phyloP scores from a whole-genome alignment of 768 basidiomycete species.

The Hygrophorus russula region DNA sequence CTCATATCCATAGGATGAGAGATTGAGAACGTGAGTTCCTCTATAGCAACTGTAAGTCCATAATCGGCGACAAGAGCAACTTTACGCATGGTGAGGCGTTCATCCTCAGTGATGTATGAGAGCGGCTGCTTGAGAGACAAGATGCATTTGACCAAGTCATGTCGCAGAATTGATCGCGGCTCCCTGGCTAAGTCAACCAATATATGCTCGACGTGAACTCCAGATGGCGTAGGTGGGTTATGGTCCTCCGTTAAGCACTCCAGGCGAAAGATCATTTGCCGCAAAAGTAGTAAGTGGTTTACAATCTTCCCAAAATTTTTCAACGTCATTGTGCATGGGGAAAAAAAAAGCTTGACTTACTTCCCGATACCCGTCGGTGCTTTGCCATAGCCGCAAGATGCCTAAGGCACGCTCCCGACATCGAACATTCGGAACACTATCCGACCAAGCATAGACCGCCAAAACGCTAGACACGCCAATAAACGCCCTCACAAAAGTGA shows the following conservation, averaged over 20 bases:
- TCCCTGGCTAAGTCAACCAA: constrained; percentile 48
- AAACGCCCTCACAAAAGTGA: constrained; percentile 53
- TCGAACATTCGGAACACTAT: constrained; percentile 54
- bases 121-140: constrained; percentile 48
- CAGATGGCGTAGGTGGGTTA: constrained; percentile 48
- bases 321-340: neutral
- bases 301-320: constrained; percentile 38
- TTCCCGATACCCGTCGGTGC: constrained; percentile 60
- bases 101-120: constrained; percentile 49
- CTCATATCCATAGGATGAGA: constrained; percentile 40
- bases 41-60: constrained; percentile 50
- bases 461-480: constrained; percentile 59
- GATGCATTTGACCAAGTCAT: constrained; percentile 48
- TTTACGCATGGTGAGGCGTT: constrained; percentile 46
- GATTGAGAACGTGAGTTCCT: constrained; percentile 42
- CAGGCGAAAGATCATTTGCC: constrained; percentile 62
- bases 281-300: constrained; percentile 59
- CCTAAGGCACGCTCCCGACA: constrained; percentile 57
- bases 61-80: constrained; percentile 60
- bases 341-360: constrained; percentile 22
- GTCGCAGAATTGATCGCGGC: constrained; percentile 47
- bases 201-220: constrained; percentile 59
- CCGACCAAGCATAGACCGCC: constrained; percentile 71
- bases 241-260: constrained; percentile 62
- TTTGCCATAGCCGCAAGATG: constrained; percentile 56